A percentile compares a stretch with the other conserved stretches of the same genome.
These are phyloP conservation scores for Beauveria asiatica DNA, from an alignment of 2,329 filamentous ascomycete species.

Conservation along the genomic window DNA sequence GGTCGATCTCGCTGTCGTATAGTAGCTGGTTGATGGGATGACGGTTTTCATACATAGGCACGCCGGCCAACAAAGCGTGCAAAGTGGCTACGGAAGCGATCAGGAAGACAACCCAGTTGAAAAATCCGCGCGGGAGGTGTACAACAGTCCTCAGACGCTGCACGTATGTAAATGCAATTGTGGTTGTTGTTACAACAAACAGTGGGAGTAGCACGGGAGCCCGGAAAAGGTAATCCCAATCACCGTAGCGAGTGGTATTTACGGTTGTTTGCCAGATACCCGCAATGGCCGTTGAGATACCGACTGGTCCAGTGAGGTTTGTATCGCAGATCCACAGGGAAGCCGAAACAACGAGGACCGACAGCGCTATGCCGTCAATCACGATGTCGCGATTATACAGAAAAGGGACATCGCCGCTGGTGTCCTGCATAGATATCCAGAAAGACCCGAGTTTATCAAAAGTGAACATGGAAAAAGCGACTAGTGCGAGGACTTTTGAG, in stretches of 20 bases:
- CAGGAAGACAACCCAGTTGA: background rate
- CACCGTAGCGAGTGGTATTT: slow-evolving; percentile 30
- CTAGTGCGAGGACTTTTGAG: slow-evolving; percentile 32
- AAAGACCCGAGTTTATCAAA: slow-evolving; percentile 30
- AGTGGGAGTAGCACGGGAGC: slow-evolving; percentile 29
- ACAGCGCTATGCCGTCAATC: slow-evolving; percentile 38
- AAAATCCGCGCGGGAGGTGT: slow-evolving; percentile 29
- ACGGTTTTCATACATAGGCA: slow-evolving; percentile 23
- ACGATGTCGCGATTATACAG: slow-evolving; percentile 41
- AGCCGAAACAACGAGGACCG: slow-evolving; percentile 34
- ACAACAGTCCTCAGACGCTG: slow-evolving; percentile 35
- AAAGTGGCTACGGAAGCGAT: background rate
- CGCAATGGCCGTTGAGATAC: slow-evolving; percentile 34
- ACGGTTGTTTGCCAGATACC: slow-evolving; percentile 29
- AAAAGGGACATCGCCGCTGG: slow-evolving; percentile 16
- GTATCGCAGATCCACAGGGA: slow-evolving; percentile 39
- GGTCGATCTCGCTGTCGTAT: slow-evolving; percentile 37
- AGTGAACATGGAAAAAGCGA: slow-evolving; percentile 28
- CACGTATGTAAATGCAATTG: slow-evolving; percentile 34
- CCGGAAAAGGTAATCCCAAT: slow-evolving; percentile 36
- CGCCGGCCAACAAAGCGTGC: slow-evolving; percentile 24
- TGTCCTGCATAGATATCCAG: background rate
- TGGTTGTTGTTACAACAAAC: slow-evolving; percentile 31
- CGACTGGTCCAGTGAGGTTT: slow-evolving; percentile 33
- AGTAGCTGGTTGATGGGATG: slow-evolving; percentile 44